A percentile compares a stretch with the other conserved stretches of the same genome.
These are phyloP conservation scores for Tetrapisispora arboricola DNA, from an alignment of 805 yeast species.

Conservation along the genomic window DNA sequence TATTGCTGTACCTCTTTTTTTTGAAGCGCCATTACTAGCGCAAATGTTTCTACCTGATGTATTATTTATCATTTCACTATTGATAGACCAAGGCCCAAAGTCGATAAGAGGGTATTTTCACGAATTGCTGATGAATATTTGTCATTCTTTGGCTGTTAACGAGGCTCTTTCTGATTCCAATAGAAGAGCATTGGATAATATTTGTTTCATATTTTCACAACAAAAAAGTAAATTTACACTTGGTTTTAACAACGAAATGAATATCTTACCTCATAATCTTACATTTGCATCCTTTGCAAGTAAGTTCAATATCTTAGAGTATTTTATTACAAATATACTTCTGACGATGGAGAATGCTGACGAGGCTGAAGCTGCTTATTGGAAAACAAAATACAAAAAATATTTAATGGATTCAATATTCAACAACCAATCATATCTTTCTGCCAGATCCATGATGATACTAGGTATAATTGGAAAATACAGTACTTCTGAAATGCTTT, in stretches of 20 bases:
- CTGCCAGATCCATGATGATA: slow-evolving; percentile 56
- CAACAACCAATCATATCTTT: slow-evolving; percentile 44
- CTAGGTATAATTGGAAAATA: slow-evolving; percentile 57
- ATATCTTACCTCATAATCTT: slow-evolving; percentile 27
- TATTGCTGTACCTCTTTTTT: slow-evolving; percentile 53
- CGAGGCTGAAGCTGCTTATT: slow-evolving; percentile 38
- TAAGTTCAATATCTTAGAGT: slow-evolving; percentile 40
- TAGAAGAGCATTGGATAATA: slow-evolving; percentile 35
- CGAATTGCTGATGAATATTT: slow-evolving; percentile 51
- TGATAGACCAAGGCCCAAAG: slow-evolving; percentile 39
- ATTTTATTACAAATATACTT: slow-evolving; percentile 46
- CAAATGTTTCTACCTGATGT: slow-evolving; percentile 64
- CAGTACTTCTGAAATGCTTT: slow-evolving; percentile 51
- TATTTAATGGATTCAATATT: slow-evolving; percentile 55
- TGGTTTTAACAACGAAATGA: slow-evolving; percentile 51
- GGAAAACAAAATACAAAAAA: slow-evolving; percentile 59
- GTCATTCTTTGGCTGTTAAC: slow-evolving; percentile 57
- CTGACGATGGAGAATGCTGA: slow-evolving; percentile 41
- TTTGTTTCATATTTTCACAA: slow-evolving; percentile 36
- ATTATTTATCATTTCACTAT: slow-evolving; percentile 53
- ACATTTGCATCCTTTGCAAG: slow-evolving; percentile 31
- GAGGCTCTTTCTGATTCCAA: slow-evolving; percentile 37
- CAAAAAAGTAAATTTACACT: slow-evolving; percentile 59
- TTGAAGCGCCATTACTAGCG: slow-evolving; percentile 54
- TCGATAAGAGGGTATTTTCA: slow-evolving; percentile 53